Evolutionary conservation across 1,284 basidiomycete species (phyloP).

Genomic region (Boletus sp.): DNA sequence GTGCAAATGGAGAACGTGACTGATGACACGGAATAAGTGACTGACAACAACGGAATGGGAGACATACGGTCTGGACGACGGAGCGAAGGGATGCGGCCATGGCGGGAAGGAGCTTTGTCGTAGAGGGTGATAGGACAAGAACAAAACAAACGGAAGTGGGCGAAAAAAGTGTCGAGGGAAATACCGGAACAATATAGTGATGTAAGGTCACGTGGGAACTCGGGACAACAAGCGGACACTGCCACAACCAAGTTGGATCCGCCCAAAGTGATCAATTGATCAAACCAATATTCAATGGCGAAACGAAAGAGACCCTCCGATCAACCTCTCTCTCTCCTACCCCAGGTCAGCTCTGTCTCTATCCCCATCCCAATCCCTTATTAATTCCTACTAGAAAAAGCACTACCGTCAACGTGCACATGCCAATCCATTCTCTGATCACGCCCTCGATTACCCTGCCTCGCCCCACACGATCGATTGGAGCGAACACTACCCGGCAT

Average conservation of each 20-base stretch:
- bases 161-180: constrained; percentile 20
- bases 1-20: constrained; percentile 49
- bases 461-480: constrained; percentile 83
- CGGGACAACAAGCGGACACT: not conserved
- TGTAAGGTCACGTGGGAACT: constrained; percentile 16
- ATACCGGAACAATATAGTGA: constrained; percentile 22
- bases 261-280: not conserved
- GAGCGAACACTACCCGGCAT: constrained; percentile 81
- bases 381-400: constrained; percentile 65
- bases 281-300: constrained; percentile 15
- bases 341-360: constrained; percentile 23
- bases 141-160: constrained; percentile 3
- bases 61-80: constrained; percentile 49
- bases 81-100: constrained; percentile 38
- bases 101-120: not conserved
- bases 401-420: constrained; percentile 97
- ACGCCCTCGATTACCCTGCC: constrained; percentile 87
- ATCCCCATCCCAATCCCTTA: not conserved
- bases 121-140: not conserved
- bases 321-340: constrained; percentile 18
- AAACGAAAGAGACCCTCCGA: constrained; percentile 28
- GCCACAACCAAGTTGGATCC: not conserved
- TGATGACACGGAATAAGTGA: constrained; percentile 27
- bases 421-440: constrained; percentile 98
- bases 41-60: not conserved